Conservation (phyloP, 345 rosid species). For the Toxicodendron radicans region DNA sequence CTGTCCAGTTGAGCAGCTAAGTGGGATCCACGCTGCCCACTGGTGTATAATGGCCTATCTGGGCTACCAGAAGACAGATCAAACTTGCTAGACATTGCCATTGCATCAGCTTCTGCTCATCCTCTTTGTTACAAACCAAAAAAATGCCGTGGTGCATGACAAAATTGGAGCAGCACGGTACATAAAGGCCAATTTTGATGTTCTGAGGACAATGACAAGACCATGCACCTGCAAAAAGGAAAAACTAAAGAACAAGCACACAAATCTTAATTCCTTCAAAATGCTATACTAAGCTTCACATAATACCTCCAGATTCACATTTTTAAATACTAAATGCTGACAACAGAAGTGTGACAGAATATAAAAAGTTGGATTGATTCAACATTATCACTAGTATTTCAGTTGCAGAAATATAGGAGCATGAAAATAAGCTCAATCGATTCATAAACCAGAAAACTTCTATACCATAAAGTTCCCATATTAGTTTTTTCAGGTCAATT, state of each 20-base stretch:
- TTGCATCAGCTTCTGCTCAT: constrained; percentile 53
- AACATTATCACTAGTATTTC: constrained; percentile 1
- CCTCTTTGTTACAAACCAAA: constrained; percentile 48
- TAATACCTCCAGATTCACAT: background rate
- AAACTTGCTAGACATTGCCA: constrained; percentile 86
- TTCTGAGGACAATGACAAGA: constrained; percentile 19
- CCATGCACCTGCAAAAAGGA: constrained; percentile 49
- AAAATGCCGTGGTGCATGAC: constrained; percentile 68
- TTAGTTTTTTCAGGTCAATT: background rate
- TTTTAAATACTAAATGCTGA: background rate
- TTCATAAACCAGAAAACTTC: background rate
- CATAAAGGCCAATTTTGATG: constrained; percentile 54
- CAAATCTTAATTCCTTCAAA: constrained; percentile 16
- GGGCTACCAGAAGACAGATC: constrained; percentile 84
- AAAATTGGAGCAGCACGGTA: constrained; percentile 43
- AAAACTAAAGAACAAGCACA: constrained; percentile 17
- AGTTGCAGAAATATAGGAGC: constrained; percentile 16
- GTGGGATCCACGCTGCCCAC: constrained; percentile 83
- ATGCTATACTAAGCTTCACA: constrained; percentile 1
- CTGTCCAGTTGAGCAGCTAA: constrained; percentile 71
- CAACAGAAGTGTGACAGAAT: background rate
- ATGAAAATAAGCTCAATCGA: background rate
- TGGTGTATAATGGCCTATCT: constrained; percentile 66
- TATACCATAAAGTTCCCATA: background rate
- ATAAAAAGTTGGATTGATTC: background rate